A percentile compares a stretch with the other conserved stretches of the same genome.
Conservation (phyloP, 1,284 basidiomycete species). For the Somion occarium region DNA sequence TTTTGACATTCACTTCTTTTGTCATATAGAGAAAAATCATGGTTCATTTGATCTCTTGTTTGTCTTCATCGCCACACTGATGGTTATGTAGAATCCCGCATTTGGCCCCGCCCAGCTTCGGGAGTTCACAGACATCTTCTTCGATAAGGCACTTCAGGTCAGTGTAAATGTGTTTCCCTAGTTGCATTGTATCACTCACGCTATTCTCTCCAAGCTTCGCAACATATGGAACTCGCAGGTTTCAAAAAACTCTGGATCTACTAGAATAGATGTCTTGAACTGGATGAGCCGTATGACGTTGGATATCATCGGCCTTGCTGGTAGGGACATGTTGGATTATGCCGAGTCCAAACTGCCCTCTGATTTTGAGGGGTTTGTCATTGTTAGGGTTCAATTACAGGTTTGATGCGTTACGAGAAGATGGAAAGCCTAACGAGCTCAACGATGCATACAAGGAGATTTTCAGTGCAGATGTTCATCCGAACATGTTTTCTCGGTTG, state of each 20-base stretch:
- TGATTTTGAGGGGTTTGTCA: background rate
- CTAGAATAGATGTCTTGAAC: conserved; percentile 34
- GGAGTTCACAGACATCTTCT: conserved; percentile 29
- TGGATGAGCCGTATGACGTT: conserved; percentile 43
- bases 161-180: background rate
- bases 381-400: conserved; percentile 12
- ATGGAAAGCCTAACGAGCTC: conserved; percentile 38
- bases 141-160: conserved; percentile 28
- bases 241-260: conserved; percentile 5
- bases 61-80: no score
- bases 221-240: conserved; percentile 21
- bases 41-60: no score
- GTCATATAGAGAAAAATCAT: conserved; percentile 28
- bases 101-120: conserved; percentile 30
- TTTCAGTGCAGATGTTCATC: conserved; percentile 27
- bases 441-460: conserved; percentile 42
- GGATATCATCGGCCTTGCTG: conserved; percentile 48
- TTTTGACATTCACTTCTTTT: no score
- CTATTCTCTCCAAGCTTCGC: conserved; percentile 21
- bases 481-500: conserved; percentile 29
- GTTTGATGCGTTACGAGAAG: conserved; percentile 46
- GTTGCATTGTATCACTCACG: background rate
- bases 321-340: conserved; percentile 14
- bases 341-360: background rate
- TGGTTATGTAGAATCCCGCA: conserved; percentile 33